A percentile compares a stretch with the other conserved stretches of the same genome.
Evolutionary conservation across 371 early-diverging fungal genomes (phyloP).

Genomic region (Ecytonucleospora hepatopenaei): DNA sequence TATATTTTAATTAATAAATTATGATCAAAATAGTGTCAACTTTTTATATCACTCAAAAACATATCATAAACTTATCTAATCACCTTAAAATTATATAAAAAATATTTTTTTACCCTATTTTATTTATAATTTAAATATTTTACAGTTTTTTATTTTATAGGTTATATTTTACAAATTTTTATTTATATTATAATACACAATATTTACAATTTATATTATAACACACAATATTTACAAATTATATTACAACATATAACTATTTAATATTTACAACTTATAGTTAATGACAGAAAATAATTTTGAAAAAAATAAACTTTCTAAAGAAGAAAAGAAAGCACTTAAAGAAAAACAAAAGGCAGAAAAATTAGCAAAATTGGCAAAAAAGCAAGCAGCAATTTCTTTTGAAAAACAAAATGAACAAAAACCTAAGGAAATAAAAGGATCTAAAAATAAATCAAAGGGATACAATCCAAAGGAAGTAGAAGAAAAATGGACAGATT

Average conservation of each 20-base stretch:
- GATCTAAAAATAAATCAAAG: slow-evolving; percentile 1
- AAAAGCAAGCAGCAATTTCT: neutral
- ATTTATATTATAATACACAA: too few relatives aligned
- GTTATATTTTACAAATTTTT: neutral
- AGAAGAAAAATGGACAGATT: slow-evolving; percentile 85
- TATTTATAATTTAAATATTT: neutral
- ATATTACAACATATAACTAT: too few relatives aligned
- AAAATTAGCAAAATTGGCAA: slow-evolving; percentile 76
- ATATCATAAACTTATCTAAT: neutral
- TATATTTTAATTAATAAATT: neutral
- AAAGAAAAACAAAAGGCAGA: slow-evolving; percentile 77
- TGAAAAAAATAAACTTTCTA: too few relatives aligned
- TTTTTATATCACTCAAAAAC: neutral
- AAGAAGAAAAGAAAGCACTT: slow-evolving; percentile 58
- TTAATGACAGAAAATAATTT: too few relatives aligned
- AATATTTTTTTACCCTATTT: neutral
- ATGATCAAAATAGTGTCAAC: neutral
- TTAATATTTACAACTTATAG: too few relatives aligned
- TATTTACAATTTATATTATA: too few relatives aligned
- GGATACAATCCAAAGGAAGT: slow-evolving; percentile 76
- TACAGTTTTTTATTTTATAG: neutral
- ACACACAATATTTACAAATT: too few relatives aligned
- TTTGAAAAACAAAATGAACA: neutral
- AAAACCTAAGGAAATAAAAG: slow-evolving; percentile 3
- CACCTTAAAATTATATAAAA: neutral